phyloP scores from a whole-genome alignment of 768 basidiomycete species.

The Panaeolus cyanescens region DNA sequence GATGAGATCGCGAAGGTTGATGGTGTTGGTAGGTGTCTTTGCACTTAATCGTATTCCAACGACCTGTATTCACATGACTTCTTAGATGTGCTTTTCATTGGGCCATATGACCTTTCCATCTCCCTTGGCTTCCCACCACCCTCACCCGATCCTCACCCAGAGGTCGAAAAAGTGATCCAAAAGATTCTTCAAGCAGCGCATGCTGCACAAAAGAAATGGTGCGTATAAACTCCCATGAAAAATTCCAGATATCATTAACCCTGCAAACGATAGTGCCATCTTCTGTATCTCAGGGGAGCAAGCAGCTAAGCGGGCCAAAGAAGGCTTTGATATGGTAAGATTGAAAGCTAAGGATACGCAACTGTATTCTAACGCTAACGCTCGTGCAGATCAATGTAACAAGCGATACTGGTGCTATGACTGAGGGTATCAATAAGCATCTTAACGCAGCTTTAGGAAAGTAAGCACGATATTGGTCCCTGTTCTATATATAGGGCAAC shows the following conservation, averaged over 20 bases:
- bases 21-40: conserved; percentile 52
- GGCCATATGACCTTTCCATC: conserved; percentile 70
- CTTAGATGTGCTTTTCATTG: conserved; percentile 55
- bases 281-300: conserved; percentile 28
- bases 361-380: background rate
- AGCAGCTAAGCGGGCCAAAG: conserved; percentile 22
- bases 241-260: too few relatives aligned
- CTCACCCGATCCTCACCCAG: conserved; percentile 64
- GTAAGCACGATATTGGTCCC: background rate
- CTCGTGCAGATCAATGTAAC: conserved; percentile 49
- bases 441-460: conserved; percentile 20
- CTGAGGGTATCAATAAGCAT: conserved; percentile 32
- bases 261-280: conserved; percentile 21
- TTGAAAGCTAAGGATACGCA: background rate
- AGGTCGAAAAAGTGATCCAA: conserved; percentile 63
- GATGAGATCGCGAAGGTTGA: conserved; percentile 61
- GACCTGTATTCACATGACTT: conserved; percentile 21
- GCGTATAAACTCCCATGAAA: too few relatives aligned
- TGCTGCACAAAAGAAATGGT: conserved; percentile 67
- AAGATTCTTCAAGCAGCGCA: conserved; percentile 51
- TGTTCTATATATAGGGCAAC: too few relatives aligned
- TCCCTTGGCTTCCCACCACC: conserved; percentile 61
- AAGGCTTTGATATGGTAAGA: conserved; percentile 31
- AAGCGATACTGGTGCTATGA: conserved; percentile 44
- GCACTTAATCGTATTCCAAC: background rate